Base-by-base conservation (phyloP, 148 eudicot species). In the Rhododendron mucronatum region DNA sequence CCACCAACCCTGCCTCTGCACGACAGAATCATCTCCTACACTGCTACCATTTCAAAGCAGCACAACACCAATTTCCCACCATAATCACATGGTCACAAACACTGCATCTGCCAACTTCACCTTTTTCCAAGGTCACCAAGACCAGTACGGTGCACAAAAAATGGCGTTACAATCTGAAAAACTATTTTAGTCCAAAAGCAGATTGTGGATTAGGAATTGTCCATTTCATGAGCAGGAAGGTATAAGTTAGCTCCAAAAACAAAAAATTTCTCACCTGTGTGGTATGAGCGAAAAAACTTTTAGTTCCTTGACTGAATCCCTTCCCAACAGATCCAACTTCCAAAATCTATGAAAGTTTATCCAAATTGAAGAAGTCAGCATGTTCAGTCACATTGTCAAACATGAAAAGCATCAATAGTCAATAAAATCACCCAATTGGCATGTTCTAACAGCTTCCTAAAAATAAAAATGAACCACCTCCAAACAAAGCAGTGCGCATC, bases 281-380 rank as follows among this genome's bases (percentile, higher is more conserved):
- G 82, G 93, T 82, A 90, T 97, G 99, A 87, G 95, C 94, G 76
- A 88, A 95, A 86, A 97, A 91, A 20, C 88, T 90, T 86, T 92
- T 89, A 84, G 77, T 86, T 21, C 93, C 97, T 75, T 90, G 89
- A 88, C 88, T 82, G 83, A 84, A 86, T 84, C 95, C 93, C 91
- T 93, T 95, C 21, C 99, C 99, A 79, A 97, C 91, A 67, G 99
- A 94, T 85, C 99, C 98, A 90, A 95, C 91, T 91, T 97, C 99
- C 83, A 97, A 50, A 84, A 97, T 95, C 99, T 97, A 89, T 83
- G 88, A 57, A 86, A 51, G 84, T 83, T 33, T 69, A 78, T 84
- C 86, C 65, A 83, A 79, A 81, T 11, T 37, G 53, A 2, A 88
- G 71, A 77, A 41, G 77, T 78, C 23, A 83, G 82, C 26, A 67